Evolutionary conservation across 352 stramenopile genomes (phyloP), one percentile per base, ranked within the genome.

Genomic region (Globisporangium megalacanthum): DNA sequence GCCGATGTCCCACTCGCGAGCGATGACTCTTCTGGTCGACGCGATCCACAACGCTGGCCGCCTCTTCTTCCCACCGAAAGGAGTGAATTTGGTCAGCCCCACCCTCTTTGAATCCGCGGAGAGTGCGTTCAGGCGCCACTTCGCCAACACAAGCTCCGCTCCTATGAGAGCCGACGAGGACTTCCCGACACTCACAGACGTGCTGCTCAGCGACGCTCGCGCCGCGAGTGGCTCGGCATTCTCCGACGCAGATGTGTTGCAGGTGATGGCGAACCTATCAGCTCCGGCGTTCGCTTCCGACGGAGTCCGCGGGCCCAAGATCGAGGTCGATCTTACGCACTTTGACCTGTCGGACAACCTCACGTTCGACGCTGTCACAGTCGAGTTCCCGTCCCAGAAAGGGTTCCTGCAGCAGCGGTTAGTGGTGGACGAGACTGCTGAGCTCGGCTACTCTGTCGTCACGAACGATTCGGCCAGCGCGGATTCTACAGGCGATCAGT

Each of bases 291-390:
- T 37, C 33, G 8, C 33, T 37, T 37, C 7, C 8, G 15, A 6
- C 2, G 25, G 37, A 6, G 25, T 35, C 13, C 22, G 20, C 25
- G 41, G 14, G 10, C 20, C 17, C 52, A 25, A 31, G 8, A 17
- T 58, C 20, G 52, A 49, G 6, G 39, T 51, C 2, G 52, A 58
- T 39, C 35, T 58, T 19, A 51, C 52, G 29, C 52, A 49, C 41
- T 35, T 49, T 5, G 19, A 58, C 42, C 41, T 58, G 15, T 31
- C 39, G 22, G 22, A 39, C 22, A 37, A 19, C 10, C 1, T 58
- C 52, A 33, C 25, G 15, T 58, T 58, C 20, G 52, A 58, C 20
- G 52, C 52, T 15, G 15, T 58, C 39, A 58, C 52, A 17, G 3
- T 58, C 39, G 52, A 58, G 11, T 50, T 58, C 22, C 52, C 52